Evolutionary conservation across 1,139 yeast genomes (phyloP).

Genomic region (Chernovozyma aurita): DNA sequence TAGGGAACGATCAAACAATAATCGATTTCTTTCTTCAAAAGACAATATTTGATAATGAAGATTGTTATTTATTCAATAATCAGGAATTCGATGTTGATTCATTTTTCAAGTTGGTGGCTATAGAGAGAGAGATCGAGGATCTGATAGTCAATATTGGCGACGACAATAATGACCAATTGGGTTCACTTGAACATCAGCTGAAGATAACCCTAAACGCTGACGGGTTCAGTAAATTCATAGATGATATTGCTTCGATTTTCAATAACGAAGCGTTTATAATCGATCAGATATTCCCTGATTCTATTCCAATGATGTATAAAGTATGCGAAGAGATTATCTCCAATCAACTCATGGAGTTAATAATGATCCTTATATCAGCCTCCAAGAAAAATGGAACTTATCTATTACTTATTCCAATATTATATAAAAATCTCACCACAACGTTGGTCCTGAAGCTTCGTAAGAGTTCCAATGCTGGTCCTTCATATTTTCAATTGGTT

Average conservation of each 20-base stretch:
- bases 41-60: constrained; percentile 38
- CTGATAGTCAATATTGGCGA: not conserved
- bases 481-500: constrained; percentile 25
- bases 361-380: constrained; percentile 25
- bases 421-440: constrained; percentile 25
- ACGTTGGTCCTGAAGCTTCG: constrained; percentile 23
- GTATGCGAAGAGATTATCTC: constrained; percentile 43
- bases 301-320: constrained; percentile 46
- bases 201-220: constrained; percentile 9
- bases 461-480: constrained; percentile 32
- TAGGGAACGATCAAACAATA: constrained; percentile 41
- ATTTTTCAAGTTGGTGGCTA: too few species aligned
- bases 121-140: constrained; percentile 1
- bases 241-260: constrained; percentile 27
- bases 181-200: not conserved
- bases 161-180: constrained; percentile 9
- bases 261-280: constrained; percentile 33
- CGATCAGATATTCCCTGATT: constrained; percentile 36
- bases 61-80: constrained; percentile 24
- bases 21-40: constrained; percentile 46
- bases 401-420: constrained; percentile 26
- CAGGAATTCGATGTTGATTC: constrained; percentile 19
- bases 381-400: constrained; percentile 26
- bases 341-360: constrained; percentile 36
- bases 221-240: constrained; percentile 20